Conservation (phyloP, 768 basidiomycete genomes). For the Naganishia randhawae region DNA sequence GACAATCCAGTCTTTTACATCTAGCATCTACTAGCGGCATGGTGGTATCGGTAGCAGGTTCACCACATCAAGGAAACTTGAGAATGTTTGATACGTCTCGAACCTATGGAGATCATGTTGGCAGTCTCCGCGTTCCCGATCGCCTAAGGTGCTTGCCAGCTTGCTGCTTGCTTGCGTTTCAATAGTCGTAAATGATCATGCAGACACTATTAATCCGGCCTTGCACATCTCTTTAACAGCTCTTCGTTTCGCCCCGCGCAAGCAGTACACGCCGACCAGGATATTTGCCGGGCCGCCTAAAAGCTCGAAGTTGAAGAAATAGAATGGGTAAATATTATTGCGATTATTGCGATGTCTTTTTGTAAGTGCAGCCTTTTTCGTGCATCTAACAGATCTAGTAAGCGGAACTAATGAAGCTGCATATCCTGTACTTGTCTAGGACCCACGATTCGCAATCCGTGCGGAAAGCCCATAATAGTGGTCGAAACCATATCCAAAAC, state of each 20-base stretch:
- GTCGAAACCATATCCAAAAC: conserved; percentile 92
- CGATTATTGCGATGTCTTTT: conserved; percentile 44
- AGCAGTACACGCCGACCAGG: not conserved
- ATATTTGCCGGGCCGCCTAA: not conserved
- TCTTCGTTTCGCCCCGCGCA: not conserved
- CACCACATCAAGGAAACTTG: no score
- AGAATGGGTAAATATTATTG: conserved; percentile 47
- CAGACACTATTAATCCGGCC: not conserved
- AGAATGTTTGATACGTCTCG: no score
- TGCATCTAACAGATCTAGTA: not conserved
- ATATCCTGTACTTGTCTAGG: not conserved
- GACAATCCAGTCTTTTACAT: no score
- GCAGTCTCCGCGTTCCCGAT: not conserved
- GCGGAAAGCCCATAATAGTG: conserved; percentile 96
- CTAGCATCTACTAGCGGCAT: no score
- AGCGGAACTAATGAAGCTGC: not conserved
- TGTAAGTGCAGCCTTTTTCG: conserved; percentile 28
- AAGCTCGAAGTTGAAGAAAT: not conserved
- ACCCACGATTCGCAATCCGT: conserved; percentile 53
- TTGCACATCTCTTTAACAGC: not conserved
- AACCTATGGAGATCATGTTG: no score
- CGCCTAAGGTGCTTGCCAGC: not conserved
- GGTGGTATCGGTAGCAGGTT: no score
- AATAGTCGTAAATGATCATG: not conserved
- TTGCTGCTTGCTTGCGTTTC: not conserved